Conservation (phyloP, 345 rosid genomes). For the Populus ilicifolia region DNA sequence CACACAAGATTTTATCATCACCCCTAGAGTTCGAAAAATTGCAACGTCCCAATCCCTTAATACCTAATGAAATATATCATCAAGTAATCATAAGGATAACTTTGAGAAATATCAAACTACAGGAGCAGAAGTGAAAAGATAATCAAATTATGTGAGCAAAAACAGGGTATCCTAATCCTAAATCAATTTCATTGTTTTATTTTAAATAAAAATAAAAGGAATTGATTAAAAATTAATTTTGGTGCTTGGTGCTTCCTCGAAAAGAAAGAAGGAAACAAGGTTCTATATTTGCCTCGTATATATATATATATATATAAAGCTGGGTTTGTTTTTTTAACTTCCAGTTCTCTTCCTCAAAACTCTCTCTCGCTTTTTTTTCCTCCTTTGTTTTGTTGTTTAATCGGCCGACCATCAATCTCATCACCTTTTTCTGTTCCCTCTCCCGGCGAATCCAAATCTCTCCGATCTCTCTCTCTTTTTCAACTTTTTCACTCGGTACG, state of each 20-base stretch:
- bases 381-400: neutral
- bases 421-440: slow-evolving; percentile 30
- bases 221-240: too few relatives aligned
- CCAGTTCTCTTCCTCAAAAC: slow-evolving; percentile 18
- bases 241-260: neutral
- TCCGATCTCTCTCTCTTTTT: slow-evolving; percentile 33
- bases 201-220: too few relatives aligned
- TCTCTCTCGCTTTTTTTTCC: neutral
- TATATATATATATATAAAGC: neutral
- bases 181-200: neutral
- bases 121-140: neutral
- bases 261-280: slow-evolving; percentile 3
- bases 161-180: neutral
- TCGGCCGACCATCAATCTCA: slow-evolving; percentile 46
- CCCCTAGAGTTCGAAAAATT: too few relatives aligned
- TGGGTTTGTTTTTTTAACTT: slow-evolving; percentile 8
- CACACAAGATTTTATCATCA: too few relatives aligned
- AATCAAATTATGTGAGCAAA: neutral
- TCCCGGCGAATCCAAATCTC: slow-evolving; percentile 10
- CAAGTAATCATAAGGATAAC: neutral
- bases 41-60: too few relatives aligned
- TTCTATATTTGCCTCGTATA: slow-evolving; percentile 7
- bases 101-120: neutral
- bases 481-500: slow-evolving; percentile 40
- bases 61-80: too few relatives aligned